These are phyloP conservation scores for Termitomyces sp. DNA, from an alignment of 768 basidiomycete genomes.

Conservation along the genomic window DNA sequence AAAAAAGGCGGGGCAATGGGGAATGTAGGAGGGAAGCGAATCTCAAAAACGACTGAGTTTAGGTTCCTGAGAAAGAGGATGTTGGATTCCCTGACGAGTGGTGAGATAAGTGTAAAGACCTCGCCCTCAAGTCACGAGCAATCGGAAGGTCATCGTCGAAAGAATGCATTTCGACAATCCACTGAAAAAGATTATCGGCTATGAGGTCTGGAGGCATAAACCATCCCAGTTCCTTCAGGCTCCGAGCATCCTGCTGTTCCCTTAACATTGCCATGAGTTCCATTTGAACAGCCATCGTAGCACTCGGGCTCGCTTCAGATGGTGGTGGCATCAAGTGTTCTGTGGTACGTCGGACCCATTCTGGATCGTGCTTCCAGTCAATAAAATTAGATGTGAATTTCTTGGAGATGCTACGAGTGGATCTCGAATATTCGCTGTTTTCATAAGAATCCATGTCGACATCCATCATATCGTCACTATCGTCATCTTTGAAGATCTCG, in stretches of 20 bases:
- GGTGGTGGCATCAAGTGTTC: conserved; percentile 59
- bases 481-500: conserved; percentile 23
- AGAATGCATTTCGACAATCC: conserved; percentile 72
- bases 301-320: conserved; percentile 45
- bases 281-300: conserved; percentile 54
- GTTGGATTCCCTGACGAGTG: background rate
- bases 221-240: conserved; percentile 62
- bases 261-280: conserved; percentile 61
- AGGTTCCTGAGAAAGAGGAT: conserved; percentile 36
- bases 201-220: conserved; percentile 65
- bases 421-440: conserved; percentile 23
- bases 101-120: conserved; percentile 26
- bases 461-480: conserved; percentile 47
- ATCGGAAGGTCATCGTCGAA: conserved; percentile 60
- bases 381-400: conserved; percentile 19
- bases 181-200: conserved; percentile 66
- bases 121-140: conserved; percentile 52
- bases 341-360: conserved; percentile 42
- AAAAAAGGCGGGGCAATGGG: conserved; percentile 75
- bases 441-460: conserved; percentile 23
- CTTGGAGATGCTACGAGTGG: conserved; percentile 16
- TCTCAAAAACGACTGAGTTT: conserved; percentile 68
- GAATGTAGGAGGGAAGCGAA: conserved; percentile 62
- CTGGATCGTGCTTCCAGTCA: conserved; percentile 54
- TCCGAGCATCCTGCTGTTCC: conserved; percentile 46